phyloP scores from a whole-genome alignment of 352 stramenopile species.

The Pythium brassicae region DNA sequence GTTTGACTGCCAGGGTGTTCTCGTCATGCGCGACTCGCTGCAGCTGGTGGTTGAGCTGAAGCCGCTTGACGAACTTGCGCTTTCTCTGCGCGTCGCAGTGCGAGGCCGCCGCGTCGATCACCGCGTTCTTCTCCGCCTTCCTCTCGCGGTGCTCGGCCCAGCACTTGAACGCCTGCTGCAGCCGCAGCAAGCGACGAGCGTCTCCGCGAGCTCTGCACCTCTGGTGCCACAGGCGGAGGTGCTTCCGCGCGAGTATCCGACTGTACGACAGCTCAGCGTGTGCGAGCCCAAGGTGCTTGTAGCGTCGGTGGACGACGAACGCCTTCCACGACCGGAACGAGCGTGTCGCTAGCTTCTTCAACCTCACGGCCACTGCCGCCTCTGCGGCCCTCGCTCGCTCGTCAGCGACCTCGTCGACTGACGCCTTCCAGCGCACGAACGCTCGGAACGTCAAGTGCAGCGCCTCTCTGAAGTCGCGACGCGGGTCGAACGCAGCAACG shows the following conservation, averaged over 20 bases:
- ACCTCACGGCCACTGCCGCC: not conserved
- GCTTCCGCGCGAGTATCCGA: not conserved
- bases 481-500: not conserved
- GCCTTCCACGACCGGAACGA: constrained; percentile 8
- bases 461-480: constrained; percentile 8
- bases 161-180: constrained; percentile 1
- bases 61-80: not conserved
- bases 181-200: constrained; percentile 16
- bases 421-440: constrained; percentile 8
- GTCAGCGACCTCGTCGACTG: not conserved
- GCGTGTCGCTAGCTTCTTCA: not conserved
- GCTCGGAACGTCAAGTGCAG: constrained; percentile 12
- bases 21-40: not conserved
- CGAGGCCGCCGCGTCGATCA: not conserved
- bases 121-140: constrained; percentile 1
- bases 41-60: not conserved
- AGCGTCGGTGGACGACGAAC: not conserved
- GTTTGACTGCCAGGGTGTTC: not conserved
- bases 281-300: not conserved
- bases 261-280: not conserved
- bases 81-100: constrained; percentile 1
- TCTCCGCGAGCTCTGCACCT: not conserved
- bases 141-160: constrained; percentile 2
- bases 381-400: not conserved
- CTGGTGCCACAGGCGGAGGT: constrained; percentile 3